Conservation (phyloP, 2,329 filamentous ascomycete genomes). For the Trichoderma afroharzianum region DNA sequence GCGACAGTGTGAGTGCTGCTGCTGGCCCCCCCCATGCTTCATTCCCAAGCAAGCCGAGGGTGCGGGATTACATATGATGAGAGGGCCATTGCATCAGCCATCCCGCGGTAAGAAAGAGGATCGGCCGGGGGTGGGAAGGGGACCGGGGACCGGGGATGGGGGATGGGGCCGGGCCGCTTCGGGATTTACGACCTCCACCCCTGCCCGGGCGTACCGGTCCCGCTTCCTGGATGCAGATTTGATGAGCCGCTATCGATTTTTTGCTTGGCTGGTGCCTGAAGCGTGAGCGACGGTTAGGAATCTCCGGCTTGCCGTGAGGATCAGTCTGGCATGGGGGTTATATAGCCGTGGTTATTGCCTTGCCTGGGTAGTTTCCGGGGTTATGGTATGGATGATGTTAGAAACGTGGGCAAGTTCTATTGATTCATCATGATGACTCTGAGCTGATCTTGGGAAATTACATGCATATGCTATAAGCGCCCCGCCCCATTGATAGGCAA, state of each 20-base stretch:
- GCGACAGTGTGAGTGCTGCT: neutral
- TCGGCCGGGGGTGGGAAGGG: neutral
- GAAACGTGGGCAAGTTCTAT: neutral
- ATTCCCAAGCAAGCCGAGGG: neutral
- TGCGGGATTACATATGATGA: neutral
- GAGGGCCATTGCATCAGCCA: neutral
- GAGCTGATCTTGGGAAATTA: neutral
- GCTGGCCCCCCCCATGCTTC: neutral
- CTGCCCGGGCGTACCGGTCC: neutral
- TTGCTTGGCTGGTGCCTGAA: neutral
- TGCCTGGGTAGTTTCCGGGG: neutral
- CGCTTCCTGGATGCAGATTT: neutral
- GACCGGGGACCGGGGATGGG: neutral
- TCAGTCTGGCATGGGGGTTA: neutral
- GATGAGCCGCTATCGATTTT: neutral
- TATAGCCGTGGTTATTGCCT: neutral
- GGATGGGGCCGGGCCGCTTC: neutral
- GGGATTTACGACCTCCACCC: constrained; percentile 4
- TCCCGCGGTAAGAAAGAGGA: neutral
- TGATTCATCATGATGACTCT: neutral
- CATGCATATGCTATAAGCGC: neutral
- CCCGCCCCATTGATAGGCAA: neutral
- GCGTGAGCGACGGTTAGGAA: neutral
- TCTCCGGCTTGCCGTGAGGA: neutral
- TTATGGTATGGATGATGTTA: neutral